Base-by-base conservation (phyloP, 2,329 filamentous ascomycete species). In the Falciphora oryzae region DNA sequence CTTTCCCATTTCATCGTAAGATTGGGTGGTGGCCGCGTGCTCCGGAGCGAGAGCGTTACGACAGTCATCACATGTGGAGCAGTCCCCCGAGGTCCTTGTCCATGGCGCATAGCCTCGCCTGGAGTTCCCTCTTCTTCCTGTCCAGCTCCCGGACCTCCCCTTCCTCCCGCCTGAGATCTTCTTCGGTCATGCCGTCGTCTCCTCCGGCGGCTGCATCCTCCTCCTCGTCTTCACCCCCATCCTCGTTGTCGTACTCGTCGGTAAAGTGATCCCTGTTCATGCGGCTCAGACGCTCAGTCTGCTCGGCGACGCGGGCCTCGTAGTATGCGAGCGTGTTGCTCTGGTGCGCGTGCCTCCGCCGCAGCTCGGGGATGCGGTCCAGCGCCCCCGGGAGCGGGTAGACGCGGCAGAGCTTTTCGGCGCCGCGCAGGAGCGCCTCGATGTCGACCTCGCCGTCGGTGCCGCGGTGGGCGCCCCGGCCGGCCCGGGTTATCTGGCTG, bases 391-490 rank as follows among this genome's bases (percentile, higher is more conserved):
- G 85, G 32, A 96, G 83, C 44, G 92, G 89, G 73, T 97, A 98
- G 32, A 97, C 93, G 59, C 85, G 85, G 70, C 93, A 93, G 35
- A 98, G 83, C 80, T 93, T 97, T 80, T 97, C 93, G 0, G 93
- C 94, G 0, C 94, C 93, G 63, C 85, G 83, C 28, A 99, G 82
- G 35, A 99, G 78, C 1, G 96, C 83, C 71, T 96, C 91, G 3
- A 98, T 88, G 75, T 98, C 92, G 2, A 97, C 83, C 29, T 96
- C 92, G 13, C 88, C 89, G 16, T 75, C 74, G 50, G 80, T 79
- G 63, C 78, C 81, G 57, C 78, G 79, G 59, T 84, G 84, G 61
- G 82, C 83, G 64, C 73, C 82, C 67, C 77, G 85, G 68, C 79
- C 61, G 11, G 83, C 85, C 65, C 81, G 81, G 65, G 86, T 82